Base-by-base conservation (phyloP, 768 basidiomycete species). In the Suillus placidus region DNA sequence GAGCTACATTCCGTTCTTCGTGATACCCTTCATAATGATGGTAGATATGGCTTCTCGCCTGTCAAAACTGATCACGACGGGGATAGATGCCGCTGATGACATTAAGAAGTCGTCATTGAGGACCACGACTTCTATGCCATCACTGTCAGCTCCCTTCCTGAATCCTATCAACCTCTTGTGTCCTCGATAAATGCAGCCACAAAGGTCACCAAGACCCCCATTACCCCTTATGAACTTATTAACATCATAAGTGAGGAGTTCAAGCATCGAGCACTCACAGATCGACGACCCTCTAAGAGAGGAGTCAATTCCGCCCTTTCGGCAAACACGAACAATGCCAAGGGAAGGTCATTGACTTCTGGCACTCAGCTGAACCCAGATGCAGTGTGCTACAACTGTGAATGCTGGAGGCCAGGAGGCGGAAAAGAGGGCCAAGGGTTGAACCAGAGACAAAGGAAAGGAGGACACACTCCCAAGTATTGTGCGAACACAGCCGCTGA, bases 1-100 rank as follows among this genome's bases (percentile, higher is more conserved):
- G 6, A 87, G 86, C 70, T 95, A 95, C 71, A 73, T 93, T 3
- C 91, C 93, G 2, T 95, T 92, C 81, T 85, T 90, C 65, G 35
- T 92, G 9, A 76, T 94, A 2, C 92, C 93, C 0, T 68, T 92
- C 12, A 72, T 83, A 4, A 93, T 95, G 85, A 80, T 87, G 0
- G 67, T 90, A n/a, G 92, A 94, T 71, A 92, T 93, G 88, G 80
- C 83, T 0, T 61, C 78, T 20, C 80, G 85, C 7, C 60, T 83
- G 35, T 65, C 70, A 16, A 73, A 72, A 26, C 73, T 83, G 51
- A 68, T 80, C 2, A 60, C 66, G 23, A 74, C 67, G 10, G 77
- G 76, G 16, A 67, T 76, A 14, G 68, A n/a, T 4, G 56, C 34
- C 6, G 63, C 57, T 12, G 55, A 49, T 30, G 63, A 40, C 12